Evolutionary conservation across 495 filamentous ascomycete species (phyloP).

Genomic region (Echria macrotheca): DNA sequence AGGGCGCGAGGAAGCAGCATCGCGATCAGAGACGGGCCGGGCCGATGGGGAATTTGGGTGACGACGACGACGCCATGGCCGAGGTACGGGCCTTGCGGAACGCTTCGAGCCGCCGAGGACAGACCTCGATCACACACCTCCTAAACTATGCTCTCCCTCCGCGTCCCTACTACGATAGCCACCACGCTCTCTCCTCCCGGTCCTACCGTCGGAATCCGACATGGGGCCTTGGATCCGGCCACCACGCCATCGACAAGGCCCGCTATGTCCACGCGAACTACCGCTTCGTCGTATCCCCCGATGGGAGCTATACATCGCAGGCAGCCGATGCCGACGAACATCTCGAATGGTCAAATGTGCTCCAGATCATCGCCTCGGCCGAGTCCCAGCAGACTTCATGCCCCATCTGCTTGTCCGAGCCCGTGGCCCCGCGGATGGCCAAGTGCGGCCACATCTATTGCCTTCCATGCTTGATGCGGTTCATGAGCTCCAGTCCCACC

Average conservation of each 20-base stretch:
- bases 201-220: constrained; percentile 59
- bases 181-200: constrained; percentile 46
- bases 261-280: constrained; percentile 97
- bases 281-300: constrained; percentile 86
- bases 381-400: constrained; percentile 84
- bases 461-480: constrained; percentile 86
- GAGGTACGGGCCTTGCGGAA: constrained; percentile 83
- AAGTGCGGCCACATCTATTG: constrained; percentile 98
- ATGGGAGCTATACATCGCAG: constrained; percentile 71
- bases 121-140: constrained; percentile 93
- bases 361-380: constrained; percentile 86
- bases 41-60: constrained; percentile 18
- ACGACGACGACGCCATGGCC: constrained; percentile 72
- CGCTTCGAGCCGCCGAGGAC: constrained; percentile 77
- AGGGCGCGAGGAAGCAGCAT: constrained; percentile 70
- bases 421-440: constrained; percentile 93
- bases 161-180: constrained; percentile 55
- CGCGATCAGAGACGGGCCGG: constrained; percentile 48
- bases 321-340: constrained; percentile 83
- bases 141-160: constrained; percentile 87
- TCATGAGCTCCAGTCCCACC: constrained; percentile 83
- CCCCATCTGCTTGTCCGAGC: constrained; percentile 87
- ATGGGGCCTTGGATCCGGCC: constrained; percentile 84
- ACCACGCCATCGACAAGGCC: constrained; percentile 88
- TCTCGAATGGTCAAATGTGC: constrained; percentile 82